A percentile compares a stretch with the other conserved stretches of the same genome.
Conservation (phyloP, 140 eudicot species). For the Anethum foeniculum region DNA sequence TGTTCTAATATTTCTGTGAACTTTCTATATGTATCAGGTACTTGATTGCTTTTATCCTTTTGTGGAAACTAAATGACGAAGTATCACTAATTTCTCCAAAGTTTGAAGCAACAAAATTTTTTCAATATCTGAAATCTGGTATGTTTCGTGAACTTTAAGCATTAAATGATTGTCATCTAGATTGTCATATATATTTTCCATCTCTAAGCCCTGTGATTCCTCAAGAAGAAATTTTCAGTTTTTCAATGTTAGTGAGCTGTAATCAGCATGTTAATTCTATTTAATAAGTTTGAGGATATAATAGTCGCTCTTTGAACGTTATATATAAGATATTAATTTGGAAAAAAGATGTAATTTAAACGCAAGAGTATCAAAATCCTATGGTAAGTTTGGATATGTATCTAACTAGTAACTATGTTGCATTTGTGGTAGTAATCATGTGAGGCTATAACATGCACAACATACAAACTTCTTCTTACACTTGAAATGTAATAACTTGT, state of each 20-base stretch:
- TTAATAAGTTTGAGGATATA: neutral
- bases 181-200: neutral
- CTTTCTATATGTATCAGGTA: conserved; percentile 42
- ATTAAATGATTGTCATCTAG: neutral
- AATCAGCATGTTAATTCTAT: neutral
- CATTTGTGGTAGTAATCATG: neutral
- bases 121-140: conserved; percentile 82
- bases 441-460: conserved; percentile 1
- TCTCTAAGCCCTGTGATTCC: neutral
- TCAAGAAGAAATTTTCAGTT: neutral
- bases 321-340: neutral
- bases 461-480: conserved; percentile 10
- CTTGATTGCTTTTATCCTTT: conserved; percentile 70
- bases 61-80: conserved; percentile 77
- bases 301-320: neutral
- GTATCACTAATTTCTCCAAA: conserved; percentile 63
- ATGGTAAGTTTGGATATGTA: neutral
- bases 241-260: neutral
- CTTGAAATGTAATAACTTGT: conserved; percentile 5
- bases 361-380: neutral
- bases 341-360: neutral
- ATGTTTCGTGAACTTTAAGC: conserved; percentile 4
- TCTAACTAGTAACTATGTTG: neutral
- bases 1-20: neutral
- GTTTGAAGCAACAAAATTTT: conserved; percentile 49